phyloP scores from a whole-genome alignment of 805 yeast genomes.

The Ogataea glucozyma region DNA sequence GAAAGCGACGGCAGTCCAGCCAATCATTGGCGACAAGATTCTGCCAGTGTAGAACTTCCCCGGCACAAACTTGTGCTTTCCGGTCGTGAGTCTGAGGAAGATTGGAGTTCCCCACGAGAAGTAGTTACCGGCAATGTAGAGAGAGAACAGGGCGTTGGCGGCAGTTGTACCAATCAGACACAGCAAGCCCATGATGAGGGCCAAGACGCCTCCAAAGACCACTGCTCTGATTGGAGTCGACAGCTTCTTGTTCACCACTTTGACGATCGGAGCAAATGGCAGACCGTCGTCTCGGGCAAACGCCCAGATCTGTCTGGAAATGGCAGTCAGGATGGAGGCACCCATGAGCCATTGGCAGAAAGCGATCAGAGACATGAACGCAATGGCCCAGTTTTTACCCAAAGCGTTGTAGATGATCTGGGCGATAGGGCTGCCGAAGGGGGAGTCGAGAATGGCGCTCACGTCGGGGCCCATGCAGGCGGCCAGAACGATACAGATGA shows the following conservation, averaged over 20 bases:
- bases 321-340: constrained; percentile 46
- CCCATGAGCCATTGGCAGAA: constrained; percentile 52
- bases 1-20: constrained; percentile 36
- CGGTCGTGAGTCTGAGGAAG: constrained; percentile 41
- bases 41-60: constrained; percentile 46
- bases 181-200: constrained; percentile 42
- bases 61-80: constrained; percentile 42
- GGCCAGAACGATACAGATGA: constrained; percentile 41
- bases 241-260: constrained; percentile 42
- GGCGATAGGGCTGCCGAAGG: constrained; percentile 46
- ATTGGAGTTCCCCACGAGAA: constrained; percentile 48
- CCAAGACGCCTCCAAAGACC: constrained; percentile 39
- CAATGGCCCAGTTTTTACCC: constrained; percentile 51
- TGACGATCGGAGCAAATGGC: constrained; percentile 44
- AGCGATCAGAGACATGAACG: constrained; percentile 48
- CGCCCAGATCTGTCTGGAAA: constrained; percentile 54
- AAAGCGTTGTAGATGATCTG: constrained; percentile 48
- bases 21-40: constrained; percentile 34
- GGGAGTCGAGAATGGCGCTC: constrained; percentile 32
- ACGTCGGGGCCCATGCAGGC: constrained; percentile 38
- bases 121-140: constrained; percentile 46
- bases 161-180: constrained; percentile 44
- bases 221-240: constrained; percentile 49
- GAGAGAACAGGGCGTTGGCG: constrained; percentile 48
- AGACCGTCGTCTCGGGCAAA: constrained; percentile 54